Percentiles rank a stretch among this genome's conserved stretches.
phyloP scores from a whole-genome alignment of 169 alveolate species.

The Cryptosporidium felis region DNA sequence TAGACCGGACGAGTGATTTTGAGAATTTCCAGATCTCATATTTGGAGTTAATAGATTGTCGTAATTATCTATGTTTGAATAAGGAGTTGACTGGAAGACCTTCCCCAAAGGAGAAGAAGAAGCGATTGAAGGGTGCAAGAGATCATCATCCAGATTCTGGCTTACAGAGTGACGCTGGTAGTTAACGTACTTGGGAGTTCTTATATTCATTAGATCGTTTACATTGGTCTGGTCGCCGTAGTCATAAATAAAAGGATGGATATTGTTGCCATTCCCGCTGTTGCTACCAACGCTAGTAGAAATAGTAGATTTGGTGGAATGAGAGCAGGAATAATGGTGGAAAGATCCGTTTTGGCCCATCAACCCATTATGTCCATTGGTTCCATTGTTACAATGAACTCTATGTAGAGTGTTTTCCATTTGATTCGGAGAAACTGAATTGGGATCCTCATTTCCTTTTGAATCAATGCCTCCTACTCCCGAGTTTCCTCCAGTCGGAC shows the following conservation, averaged over 20 bases:
- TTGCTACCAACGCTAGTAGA: not conserved
- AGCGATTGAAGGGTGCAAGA: constrained; percentile 60
- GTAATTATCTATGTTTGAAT: constrained; percentile 39
- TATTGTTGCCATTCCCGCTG: not conserved
- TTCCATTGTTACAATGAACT: constrained; percentile 1
- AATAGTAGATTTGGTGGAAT: constrained; percentile 4
- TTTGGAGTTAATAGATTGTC: constrained; percentile 38
- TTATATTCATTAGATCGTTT: constrained; percentile 49
- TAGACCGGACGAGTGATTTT: not conserved
- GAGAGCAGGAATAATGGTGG: not conserved
- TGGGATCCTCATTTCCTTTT: constrained; percentile 13
- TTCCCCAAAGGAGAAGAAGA: constrained; percentile 59
- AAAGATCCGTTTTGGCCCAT: not conserved
- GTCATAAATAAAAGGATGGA: constrained; percentile 45
- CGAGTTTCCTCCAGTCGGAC: not conserved
- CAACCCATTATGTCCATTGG: not conserved
- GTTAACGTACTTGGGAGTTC: constrained; percentile 57
- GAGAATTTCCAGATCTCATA: constrained; percentile 7
- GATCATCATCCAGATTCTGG: constrained; percentile 35
- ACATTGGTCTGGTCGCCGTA: constrained; percentile 28
- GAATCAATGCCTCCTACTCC: not conserved
- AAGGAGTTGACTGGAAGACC: constrained; percentile 57
- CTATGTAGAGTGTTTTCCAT: constrained; percentile 23
- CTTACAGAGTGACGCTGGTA: constrained; percentile 46
- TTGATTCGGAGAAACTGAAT: not conserved